Evolutionary conservation across 306 rosid genomes (phyloP).

Genomic region (Castanospermum australe): DNA sequence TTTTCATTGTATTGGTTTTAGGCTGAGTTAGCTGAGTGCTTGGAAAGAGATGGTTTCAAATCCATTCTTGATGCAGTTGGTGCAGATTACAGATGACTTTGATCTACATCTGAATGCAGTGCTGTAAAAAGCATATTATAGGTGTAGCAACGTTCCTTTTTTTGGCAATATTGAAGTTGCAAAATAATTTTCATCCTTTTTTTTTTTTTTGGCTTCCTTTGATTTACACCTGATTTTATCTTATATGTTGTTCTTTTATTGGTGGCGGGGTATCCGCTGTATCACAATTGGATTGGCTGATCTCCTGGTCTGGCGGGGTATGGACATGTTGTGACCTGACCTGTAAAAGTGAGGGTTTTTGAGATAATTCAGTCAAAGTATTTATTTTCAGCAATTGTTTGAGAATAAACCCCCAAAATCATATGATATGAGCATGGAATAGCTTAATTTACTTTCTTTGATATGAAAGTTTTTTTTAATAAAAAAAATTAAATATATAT

Average conservation of each 20-base stretch:
- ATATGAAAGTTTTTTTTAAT: too few relatives aligned
- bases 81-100: constrained; percentile 69
- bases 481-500: too few relatives aligned
- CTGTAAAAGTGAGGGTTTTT: constrained; percentile 19
- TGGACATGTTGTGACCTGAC: constrained; percentile 23
- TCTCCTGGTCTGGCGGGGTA: constrained; percentile 20
- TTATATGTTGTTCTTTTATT: not conserved
- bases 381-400: constrained; percentile 25
- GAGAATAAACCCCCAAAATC: constrained; percentile 15
- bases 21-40: constrained; percentile 81
- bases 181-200: not conserved
- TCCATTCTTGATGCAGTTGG: constrained; percentile 84
- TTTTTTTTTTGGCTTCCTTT: constrained; percentile 5
- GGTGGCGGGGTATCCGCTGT: constrained; percentile 9
- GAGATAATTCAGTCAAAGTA: not conserved
- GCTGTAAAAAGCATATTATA: constrained; percentile 18
- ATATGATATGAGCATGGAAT: not conserved
- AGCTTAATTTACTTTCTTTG: not conserved
- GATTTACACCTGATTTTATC: not conserved
- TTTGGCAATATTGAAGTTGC: constrained; percentile 7
- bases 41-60: constrained; percentile 95
- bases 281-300: too few relatives aligned
- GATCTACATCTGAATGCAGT: not conserved
- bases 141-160: constrained; percentile 14
- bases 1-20: constrained; percentile 33